These are phyloP conservation scores for Clarireedia hainanense DNA, from an alignment of 2,329 filamentous ascomycete species.

Conservation along the genomic window DNA sequence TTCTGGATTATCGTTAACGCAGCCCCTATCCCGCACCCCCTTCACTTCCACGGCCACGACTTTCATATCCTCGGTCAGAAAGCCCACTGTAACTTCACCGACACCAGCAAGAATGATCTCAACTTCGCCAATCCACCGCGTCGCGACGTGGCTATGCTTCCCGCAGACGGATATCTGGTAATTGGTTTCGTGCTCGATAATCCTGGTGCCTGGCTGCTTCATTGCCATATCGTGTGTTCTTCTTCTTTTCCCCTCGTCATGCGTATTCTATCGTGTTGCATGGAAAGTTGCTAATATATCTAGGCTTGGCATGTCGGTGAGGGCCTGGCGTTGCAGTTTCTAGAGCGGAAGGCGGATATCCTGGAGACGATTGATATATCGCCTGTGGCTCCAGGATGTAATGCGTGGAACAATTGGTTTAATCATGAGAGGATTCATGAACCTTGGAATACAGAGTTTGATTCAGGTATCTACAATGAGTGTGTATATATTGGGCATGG, in stretches of 20 bases:
- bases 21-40: slow-evolving; percentile 29
- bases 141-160: slow-evolving; percentile 41
- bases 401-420: too few relatives aligned
- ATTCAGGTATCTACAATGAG: too few relatives aligned
- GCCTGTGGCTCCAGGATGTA: neutral
- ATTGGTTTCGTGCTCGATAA: slow-evolving; percentile 27
- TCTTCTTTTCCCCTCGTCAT: too few relatives aligned
- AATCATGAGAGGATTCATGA: too few relatives aligned
- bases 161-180: slow-evolving; percentile 9
- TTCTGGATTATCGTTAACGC: slow-evolving; percentile 10
- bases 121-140: slow-evolving; percentile 38
- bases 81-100: slow-evolving; percentile 38
- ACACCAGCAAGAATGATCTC: slow-evolving; percentile 15
- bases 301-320: neutral
- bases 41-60: slow-evolving; percentile 33
- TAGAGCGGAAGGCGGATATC: neutral
- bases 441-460: too few relatives aligned
- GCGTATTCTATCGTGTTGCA: too few relatives aligned
- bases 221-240: slow-evolving; percentile 14
- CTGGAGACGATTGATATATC: neutral
- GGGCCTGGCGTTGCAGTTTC: neutral
- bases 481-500: too few relatives aligned
- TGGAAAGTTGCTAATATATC: too few relatives aligned
- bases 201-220: slow-evolving; percentile 24
- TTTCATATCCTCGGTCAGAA: slow-evolving; percentile 36